Percentiles rank a stretch among this genome's conserved stretches.
phyloP scores from a whole-genome alignment of 2,329 filamentous ascomycete species.

The Aspergillus latus region DNA sequence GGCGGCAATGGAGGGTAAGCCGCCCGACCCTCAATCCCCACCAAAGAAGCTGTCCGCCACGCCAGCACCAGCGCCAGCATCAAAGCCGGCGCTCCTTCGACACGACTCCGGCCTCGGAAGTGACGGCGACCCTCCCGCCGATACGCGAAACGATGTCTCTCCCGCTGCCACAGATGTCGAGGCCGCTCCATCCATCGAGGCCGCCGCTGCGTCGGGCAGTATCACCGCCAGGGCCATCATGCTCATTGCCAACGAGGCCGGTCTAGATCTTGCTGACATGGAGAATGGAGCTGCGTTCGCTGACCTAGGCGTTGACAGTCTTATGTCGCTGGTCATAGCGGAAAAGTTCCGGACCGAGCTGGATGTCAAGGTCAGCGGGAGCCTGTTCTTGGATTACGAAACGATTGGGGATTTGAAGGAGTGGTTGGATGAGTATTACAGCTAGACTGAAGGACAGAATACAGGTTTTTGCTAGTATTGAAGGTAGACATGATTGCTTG shows the following conservation, averaged over 20 bases:
- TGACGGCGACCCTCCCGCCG: too few relatives aligned
- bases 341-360: not conserved
- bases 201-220: not conserved
- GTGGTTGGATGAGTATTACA: not conserved
- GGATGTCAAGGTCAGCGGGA: not conserved
- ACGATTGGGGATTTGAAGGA: not conserved
- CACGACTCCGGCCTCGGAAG: not conserved
- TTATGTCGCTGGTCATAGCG: not conserved
- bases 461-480: too few relatives aligned
- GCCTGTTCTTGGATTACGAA: not conserved
- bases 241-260: constrained; percentile 31
- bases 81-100: not conserved
- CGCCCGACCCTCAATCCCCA: too few relatives aligned
- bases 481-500: too few relatives aligned
- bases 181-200: not conserved
- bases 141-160: too few relatives aligned
- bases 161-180: too few relatives aligned
- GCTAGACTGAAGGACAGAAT: not conserved
- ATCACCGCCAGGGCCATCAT: not conserved
- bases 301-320: not conserved
- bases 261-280: constrained; percentile 25
- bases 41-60: too few relatives aligned
- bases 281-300: constrained; percentile 19
- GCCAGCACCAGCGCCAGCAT: too few relatives aligned
- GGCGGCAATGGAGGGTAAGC: too few relatives aligned